A percentile compares a stretch with the other conserved stretches of the same genome.
Evolutionary conservation across 2,329 filamentous ascomycete genomes (phyloP).

Genomic region (Coniosporium uncinatum): DNA sequence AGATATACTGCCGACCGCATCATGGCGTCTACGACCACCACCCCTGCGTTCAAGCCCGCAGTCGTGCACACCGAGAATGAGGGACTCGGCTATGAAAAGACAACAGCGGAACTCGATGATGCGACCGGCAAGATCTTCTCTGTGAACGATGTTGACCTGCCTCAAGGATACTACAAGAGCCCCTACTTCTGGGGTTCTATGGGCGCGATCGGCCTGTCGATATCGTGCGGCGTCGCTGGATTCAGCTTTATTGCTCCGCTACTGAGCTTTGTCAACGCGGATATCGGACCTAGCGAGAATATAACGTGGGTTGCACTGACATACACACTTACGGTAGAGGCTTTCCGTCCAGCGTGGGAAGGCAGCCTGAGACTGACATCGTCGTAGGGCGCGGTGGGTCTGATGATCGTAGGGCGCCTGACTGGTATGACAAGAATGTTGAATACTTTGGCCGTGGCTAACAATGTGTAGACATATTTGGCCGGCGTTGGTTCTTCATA

Average conservation of each 20-base stretch:
- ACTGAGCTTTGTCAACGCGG: slow-evolving; percentile 13
- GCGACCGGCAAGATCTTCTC: slow-evolving; percentile 12
- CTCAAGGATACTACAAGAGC: slow-evolving; percentile 11
- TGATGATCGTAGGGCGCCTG: slow-evolving; percentile 16
- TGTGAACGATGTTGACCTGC: slow-evolving; percentile 10
- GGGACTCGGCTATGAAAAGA: neutral
- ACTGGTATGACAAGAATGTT: no score
- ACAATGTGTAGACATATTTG: no score
- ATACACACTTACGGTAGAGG: slow-evolving; percentile 13
- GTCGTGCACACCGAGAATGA: no score
- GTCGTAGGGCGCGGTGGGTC: slow-evolving; percentile 12
- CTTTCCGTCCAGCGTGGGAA: no score
- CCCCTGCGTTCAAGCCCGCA: no score
- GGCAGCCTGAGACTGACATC: no score
- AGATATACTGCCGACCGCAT: no score
- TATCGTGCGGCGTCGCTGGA: slow-evolving; percentile 12
- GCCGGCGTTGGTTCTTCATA: slow-evolving; percentile 13
- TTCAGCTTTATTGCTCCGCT: slow-evolving; percentile 13
- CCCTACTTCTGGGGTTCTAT: slow-evolving; percentile 12
- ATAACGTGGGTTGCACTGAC: slow-evolving; percentile 12
- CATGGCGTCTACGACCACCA: no score
- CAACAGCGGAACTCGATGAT: slow-evolving; percentile 6
- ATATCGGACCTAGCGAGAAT: slow-evolving; percentile 14
- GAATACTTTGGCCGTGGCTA: no score
- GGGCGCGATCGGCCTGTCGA: slow-evolving; percentile 12